phyloP scores from a whole-genome alignment of 768 basidiomycete genomes.

The Podaxis sp. region DNA sequence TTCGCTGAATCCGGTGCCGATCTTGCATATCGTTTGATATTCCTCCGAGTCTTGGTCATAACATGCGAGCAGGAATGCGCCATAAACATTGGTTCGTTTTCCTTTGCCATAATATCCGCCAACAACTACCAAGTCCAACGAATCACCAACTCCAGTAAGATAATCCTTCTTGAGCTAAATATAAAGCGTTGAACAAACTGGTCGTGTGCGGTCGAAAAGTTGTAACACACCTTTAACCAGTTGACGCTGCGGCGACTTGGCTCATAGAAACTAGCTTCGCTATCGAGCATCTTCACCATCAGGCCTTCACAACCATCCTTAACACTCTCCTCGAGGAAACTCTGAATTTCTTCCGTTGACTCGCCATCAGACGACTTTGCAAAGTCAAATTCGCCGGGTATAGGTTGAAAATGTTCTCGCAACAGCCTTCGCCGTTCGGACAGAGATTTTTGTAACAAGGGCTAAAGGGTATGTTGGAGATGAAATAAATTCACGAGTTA shows the following conservation, averaged over 20 bases:
- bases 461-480: constrained; percentile 41
- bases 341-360: constrained; percentile 90
- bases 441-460: constrained; percentile 77
- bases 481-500: not conserved
- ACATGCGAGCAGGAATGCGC: constrained; percentile 96
- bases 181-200: constrained; percentile 7
- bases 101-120: constrained; percentile 98
- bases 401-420: constrained; percentile 73
- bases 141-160: constrained; percentile 93
- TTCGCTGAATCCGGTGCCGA: constrained; percentile 97
- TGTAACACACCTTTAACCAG: constrained; percentile 86
- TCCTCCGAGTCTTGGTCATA: constrained; percentile 94
- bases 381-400: constrained; percentile 90
- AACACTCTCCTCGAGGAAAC: constrained; percentile 93
- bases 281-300: constrained; percentile 99
- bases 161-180: constrained; percentile 97
- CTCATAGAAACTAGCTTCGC: constrained; percentile 90
- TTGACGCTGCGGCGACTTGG: constrained; percentile 94
- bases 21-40: constrained; percentile 98
- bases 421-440: constrained; percentile 76
- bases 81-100: constrained; percentile 96
- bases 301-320: constrained; percentile 98
- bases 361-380: constrained; percentile 90
- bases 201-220: not conserved
- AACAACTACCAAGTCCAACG: constrained; percentile 95